Evolutionary conservation across 805 yeast species (phyloP).

Genomic region (Pichia thaimueangensis): DNA sequence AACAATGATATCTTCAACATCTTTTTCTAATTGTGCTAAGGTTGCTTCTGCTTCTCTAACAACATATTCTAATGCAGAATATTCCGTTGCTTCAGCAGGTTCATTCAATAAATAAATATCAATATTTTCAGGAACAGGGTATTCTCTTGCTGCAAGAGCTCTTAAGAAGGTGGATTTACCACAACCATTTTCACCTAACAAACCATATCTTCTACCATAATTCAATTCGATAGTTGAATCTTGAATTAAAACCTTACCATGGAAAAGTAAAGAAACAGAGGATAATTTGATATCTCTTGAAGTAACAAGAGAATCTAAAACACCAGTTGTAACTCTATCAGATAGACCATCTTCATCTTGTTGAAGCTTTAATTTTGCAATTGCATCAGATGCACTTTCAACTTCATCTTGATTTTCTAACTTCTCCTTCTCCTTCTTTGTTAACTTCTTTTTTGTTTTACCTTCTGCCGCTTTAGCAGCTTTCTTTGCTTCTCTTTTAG

Average conservation of each 20-base stretch:
- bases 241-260: constrained; percentile 93
- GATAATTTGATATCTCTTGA: constrained; percentile 92
- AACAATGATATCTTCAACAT: constrained; percentile 82
- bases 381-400: constrained; percentile 61
- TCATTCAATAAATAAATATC: constrained; percentile 92
- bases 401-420: constrained; percentile 44
- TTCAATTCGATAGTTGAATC: constrained; percentile 90
- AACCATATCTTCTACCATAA: constrained; percentile 96
- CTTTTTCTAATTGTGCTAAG: constrained; percentile 83
- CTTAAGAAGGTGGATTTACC: constrained; percentile 95
- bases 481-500: constrained; percentile 96
- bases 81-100: constrained; percentile 94
- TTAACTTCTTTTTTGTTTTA: constrained; percentile 57
- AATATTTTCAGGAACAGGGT: constrained; percentile 85
- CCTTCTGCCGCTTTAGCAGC: constrained; percentile 88
- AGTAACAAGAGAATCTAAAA: constrained; percentile 77
- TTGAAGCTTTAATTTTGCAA: constrained; percentile 84
- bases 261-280: constrained; percentile 88
- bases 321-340: constrained; percentile 98
- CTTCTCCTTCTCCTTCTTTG: constrained; percentile 43
- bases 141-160: constrained; percentile 93
- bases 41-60: constrained; percentile 94
- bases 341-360: constrained; percentile 90
- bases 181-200: constrained; percentile 97
- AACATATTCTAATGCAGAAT: constrained; percentile 89